Base-by-base conservation (phyloP, 768 basidiomycete species). In the Suillus lakei region DNA sequence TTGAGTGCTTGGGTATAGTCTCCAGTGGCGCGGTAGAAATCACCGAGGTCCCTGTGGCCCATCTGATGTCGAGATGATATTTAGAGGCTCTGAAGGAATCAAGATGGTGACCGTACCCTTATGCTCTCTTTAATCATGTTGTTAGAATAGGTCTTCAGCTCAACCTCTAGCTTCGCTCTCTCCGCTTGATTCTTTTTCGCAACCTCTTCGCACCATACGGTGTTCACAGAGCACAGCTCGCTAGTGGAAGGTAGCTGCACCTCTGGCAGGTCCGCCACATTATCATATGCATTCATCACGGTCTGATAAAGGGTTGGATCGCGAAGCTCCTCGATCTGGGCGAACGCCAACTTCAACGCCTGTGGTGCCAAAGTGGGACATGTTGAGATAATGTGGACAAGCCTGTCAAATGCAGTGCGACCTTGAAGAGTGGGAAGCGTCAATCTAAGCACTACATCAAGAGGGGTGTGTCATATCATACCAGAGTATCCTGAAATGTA, bases 91-190 rank as follows among this genome's bases (percentile, higher is more conserved):
- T 28, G 54, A 0, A 44, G 44, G 26, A 55, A 38, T 18, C 51
- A 32, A 55, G 48, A 55, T 38, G 13, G 62, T 7, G 21, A 44
- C 51, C 85, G 73, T 74, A 97, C 95, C 72, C 97, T 83, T 70
- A 98, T 96, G 83, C 93, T 96, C 84, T 99, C 97, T 79, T 98
- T 99, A 83, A 99, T 98, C 90, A 98, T 91, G 76, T 98, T 99
- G 71, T 93, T 96, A 68, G 89, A 85, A 73, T 98, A 98, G 13
- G 91, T 93, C 85, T 95, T 96, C 73, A 98, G 82, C 76, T 99
- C 97, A 6, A 96, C 91, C 80, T 98, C 96, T 64, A 98, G 80
- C 75, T 91, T 93, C n/a, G 85, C 86, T 65, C 82, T 83, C 73
- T 96, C 94, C n/a, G 85, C 85, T 67, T 83, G 80, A 71, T 92